phyloP scores from a whole-genome alignment of 345 rosid species.

The Arabis alpina region DNA sequence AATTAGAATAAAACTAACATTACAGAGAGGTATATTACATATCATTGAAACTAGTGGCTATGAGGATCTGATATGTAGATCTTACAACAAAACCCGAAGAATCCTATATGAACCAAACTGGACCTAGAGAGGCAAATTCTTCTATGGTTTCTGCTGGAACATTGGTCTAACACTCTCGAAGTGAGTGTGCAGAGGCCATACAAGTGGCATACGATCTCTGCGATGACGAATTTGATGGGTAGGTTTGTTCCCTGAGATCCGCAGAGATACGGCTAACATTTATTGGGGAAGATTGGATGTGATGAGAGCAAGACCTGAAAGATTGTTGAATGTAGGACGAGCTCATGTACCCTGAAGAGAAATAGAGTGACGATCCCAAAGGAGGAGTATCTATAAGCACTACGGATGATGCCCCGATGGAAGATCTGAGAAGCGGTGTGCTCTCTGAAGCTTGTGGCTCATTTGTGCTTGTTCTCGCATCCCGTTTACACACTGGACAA shows the following conservation, averaged over 20 bases:
- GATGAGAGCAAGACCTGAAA: conserved; percentile 46
- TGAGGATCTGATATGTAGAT: background rate
- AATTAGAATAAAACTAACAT: conserved; percentile 5
- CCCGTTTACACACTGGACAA: conserved; percentile 91
- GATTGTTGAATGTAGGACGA: conserved; percentile 58
- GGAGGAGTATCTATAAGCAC: conserved; percentile 48
- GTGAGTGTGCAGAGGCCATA: conserved; percentile 70
- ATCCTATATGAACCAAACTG: conserved; percentile 2
- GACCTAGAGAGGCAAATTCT: conserved; percentile 14
- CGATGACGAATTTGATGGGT: conserved; percentile 43
- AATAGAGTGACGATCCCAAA: conserved; percentile 53
- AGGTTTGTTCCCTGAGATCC: conserved; percentile 60
- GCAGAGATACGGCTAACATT: conserved; percentile 55
- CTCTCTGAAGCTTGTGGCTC: conserved; percentile 79
- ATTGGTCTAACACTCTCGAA: conserved; percentile 56
- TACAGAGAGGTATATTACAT: conserved; percentile 12
- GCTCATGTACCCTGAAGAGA: conserved; percentile 44
- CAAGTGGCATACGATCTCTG: conserved; percentile 44
- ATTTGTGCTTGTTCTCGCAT: conserved; percentile 64
- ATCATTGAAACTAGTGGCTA: conserved; percentile 4
- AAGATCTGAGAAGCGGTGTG: conserved; percentile 65
- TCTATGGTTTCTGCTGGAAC: background rate
- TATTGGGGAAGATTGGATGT: conserved; percentile 49
- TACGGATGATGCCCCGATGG: conserved; percentile 49
- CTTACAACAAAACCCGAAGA: background rate